Conservation (phyloP, 176 grass and related monocot genomes). For the Zea mays region Zm-B73-REFERENCE-NAM-5.0 NC_050098.1:212386001-212386500, state of each 20-base stretch:
- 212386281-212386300: not conserved
- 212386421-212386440: conserved; percentile 90
- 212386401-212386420: conserved; percentile 63
- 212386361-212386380: conserved; percentile 80
- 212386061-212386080: too few relatives aligned
- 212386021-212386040: too few relatives aligned
- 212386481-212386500: conserved; percentile 83
- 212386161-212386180: conserved; percentile 1
- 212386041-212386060: too few relatives aligned
- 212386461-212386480: conserved; percentile 71
- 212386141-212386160: not conserved
- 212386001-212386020: too few relatives aligned
- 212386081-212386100: too few relatives aligned
- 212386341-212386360: conserved; percentile 76
- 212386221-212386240: not conserved
- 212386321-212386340: conserved; percentile 84
- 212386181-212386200: conserved; percentile 23
- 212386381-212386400: conserved; percentile 72
- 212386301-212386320: conserved; percentile 70
- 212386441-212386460: conserved; percentile 79
- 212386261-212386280: not conserved
- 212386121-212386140: not conserved
- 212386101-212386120: too few relatives aligned
- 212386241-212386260: conserved; percentile 1
- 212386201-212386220: not conserved